These are phyloP conservation scores for Sambucus nigra DNA, from an alignment of 129 eudicot genomes.

Conservation along the genomic window DNA sequence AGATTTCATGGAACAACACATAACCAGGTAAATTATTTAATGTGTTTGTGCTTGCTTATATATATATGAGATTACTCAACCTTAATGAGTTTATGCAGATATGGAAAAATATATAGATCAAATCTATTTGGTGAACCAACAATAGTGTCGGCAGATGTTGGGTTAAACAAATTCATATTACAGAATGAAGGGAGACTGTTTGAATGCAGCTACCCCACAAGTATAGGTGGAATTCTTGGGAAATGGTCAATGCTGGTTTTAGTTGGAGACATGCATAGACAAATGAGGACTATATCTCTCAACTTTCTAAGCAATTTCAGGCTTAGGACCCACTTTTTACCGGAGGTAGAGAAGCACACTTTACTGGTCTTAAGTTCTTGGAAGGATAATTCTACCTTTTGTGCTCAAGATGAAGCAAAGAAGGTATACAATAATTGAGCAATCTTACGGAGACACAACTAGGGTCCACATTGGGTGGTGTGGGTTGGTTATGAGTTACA, in stretches of 20 bases:
- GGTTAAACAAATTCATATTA: conserved; percentile 69
- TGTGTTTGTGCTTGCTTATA: too few species aligned
- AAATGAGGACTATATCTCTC: conserved; percentile 87
- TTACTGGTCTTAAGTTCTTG: conserved; percentile 70
- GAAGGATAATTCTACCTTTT: conserved; percentile 48
- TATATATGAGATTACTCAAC: too few species aligned
- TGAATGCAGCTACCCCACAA: conserved; percentile 91
- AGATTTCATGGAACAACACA: conserved; percentile 83
- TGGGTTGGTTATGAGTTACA: too few species aligned
- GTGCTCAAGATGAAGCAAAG: conserved; percentile 96
- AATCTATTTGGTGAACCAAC: conserved; percentile 89
- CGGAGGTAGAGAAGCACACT: conserved; percentile 74
- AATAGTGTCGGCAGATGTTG: conserved; percentile 87
- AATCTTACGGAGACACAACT: too few species aligned
- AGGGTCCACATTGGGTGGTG: too few species aligned
- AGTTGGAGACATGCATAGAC: conserved; percentile 97
- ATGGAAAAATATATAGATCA: conserved; percentile 82
- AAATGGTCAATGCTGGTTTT: conserved; percentile 96
- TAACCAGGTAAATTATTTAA: conserved; percentile 61
- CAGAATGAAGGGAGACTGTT: conserved; percentile 89
- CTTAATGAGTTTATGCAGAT: too few species aligned
- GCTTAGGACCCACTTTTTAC: conserved; percentile 57
- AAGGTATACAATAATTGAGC: too few species aligned
- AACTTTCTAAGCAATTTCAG: conserved; percentile 87
- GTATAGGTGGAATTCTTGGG: conserved; percentile 95